A percentile compares a stretch with the other conserved stretches of the same genome.
These are phyloP conservation scores for Euryodendron excelsum DNA, from an alignment of 148 eudicot genomes.

Conservation along the genomic window DNA sequence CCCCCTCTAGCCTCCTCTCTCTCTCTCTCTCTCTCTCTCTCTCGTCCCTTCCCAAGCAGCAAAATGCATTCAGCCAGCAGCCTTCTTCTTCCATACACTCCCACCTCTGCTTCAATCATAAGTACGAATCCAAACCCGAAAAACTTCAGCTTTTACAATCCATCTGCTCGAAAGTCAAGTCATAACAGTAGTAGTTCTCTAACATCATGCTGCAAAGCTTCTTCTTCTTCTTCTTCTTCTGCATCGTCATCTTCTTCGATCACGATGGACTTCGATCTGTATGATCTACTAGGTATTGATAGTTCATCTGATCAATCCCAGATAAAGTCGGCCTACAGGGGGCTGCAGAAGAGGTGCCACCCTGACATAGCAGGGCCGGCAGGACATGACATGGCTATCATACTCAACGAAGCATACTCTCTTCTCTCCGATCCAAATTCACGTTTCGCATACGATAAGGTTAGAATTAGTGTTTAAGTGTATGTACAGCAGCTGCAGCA, in stretches of 20 bases:
- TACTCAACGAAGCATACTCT: slow-evolving; percentile 79
- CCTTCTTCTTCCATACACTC: no score
- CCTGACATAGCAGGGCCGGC: slow-evolving; percentile 84
- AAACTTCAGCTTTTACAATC: neutral
- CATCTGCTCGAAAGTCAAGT: neutral
- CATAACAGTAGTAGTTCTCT: neutral
- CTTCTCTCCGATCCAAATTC: slow-evolving; percentile 70
- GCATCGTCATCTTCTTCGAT: no score
- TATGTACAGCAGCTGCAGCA: no score
- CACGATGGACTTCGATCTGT: slow-evolving; percentile 72
- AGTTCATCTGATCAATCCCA: slow-evolving; percentile 49
- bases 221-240: neutral
- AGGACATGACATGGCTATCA: slow-evolving; percentile 93
- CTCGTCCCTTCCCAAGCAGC: no score
- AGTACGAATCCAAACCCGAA: neutral
- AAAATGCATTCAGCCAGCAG: no score
- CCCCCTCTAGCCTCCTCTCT: no score
- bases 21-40: no score
- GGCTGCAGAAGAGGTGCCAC: slow-evolving; percentile 81
- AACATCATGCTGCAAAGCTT: neutral
- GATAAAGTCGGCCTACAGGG: slow-evolving; percentile 70
- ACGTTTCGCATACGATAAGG: slow-evolving; percentile 73
- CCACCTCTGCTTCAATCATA: neutral
- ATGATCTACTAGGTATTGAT: slow-evolving; percentile 77
- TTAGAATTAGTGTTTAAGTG: no score